These are phyloP conservation scores for Xylaria longipes DNA, from an alignment of 495 filamentous ascomycete genomes.

Conservation along the genomic window DNA sequence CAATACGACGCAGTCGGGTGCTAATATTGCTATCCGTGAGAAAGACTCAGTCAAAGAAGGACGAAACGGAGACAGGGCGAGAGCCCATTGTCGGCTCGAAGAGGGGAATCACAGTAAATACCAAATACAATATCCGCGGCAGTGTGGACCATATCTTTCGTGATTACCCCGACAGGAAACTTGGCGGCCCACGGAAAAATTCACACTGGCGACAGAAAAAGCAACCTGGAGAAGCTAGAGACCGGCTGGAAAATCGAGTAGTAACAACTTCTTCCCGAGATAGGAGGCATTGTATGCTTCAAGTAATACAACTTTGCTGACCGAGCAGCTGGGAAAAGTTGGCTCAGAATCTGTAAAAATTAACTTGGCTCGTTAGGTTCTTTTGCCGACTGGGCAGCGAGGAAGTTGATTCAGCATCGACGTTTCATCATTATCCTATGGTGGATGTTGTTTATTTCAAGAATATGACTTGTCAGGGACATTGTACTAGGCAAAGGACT, in stretches of 20 bases:
- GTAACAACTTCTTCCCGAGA: neutral
- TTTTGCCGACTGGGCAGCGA: too few relatives aligned
- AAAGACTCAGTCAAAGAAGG: constrained; percentile 89
- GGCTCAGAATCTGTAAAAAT: too few relatives aligned
- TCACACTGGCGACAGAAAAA: neutral
- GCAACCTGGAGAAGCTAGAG: neutral
- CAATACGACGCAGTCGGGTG: constrained; percentile 75
- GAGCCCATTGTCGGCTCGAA: too few relatives aligned
- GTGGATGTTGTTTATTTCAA: too few relatives aligned
- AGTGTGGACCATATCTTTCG: neutral
- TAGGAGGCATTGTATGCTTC: neutral
- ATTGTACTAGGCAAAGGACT: too few relatives aligned
- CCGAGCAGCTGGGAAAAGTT: too few relatives aligned
- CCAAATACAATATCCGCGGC: neutral
- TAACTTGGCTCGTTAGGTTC: too few relatives aligned
- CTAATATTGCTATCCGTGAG: constrained; percentile 83
- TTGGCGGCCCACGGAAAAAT: neutral
- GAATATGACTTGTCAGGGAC: too few relatives aligned
- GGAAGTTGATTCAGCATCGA: too few relatives aligned
- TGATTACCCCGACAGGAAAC: neutral
- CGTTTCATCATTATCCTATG: too few relatives aligned
- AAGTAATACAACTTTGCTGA: neutral
- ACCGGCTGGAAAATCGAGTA: neutral
- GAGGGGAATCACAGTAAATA: too few relatives aligned
- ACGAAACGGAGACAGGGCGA: constrained; percentile 66